A percentile compares a stretch with the other conserved stretches of the same genome.
Conservation (phyloP, 2,329 filamentous ascomycete species). For the Alternaria ventricosa region DNA sequence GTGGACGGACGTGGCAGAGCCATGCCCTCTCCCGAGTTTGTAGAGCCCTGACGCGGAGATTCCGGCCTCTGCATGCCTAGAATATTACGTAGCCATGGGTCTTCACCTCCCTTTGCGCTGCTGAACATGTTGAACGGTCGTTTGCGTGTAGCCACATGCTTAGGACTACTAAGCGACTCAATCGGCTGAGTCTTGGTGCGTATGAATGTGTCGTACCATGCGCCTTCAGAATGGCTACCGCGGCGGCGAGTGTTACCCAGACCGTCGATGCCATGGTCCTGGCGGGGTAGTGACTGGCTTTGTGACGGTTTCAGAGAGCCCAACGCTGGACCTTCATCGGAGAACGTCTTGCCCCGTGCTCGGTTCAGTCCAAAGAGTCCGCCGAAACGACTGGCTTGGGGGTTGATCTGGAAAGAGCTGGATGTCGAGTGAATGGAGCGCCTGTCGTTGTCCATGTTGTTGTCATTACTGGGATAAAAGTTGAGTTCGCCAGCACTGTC, state of each 20-base stretch:
- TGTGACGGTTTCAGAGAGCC: slow-evolving; percentile 74
- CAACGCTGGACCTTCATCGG: slow-evolving; percentile 68
- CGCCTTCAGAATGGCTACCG: slow-evolving; percentile 61
- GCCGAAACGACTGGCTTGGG: slow-evolving; percentile 61
- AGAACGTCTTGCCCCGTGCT: slow-evolving; percentile 65
- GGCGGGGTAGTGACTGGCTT: slow-evolving; percentile 77
- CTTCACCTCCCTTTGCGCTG: slow-evolving; percentile 59
- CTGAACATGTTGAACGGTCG: slow-evolving; percentile 60
- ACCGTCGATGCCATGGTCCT: slow-evolving; percentile 57
- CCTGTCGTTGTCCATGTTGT: slow-evolving; percentile 52
- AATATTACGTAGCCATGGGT: slow-evolving; percentile 55
- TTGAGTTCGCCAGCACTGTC: slow-evolving; percentile 54
- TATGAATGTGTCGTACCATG: slow-evolving; percentile 62
- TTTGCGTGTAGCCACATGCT: slow-evolving; percentile 51
- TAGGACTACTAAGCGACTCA: slow-evolving; percentile 42
- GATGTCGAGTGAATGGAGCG: slow-evolving; percentile 56
- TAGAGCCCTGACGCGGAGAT: slow-evolving; percentile 70
- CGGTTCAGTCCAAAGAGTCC: slow-evolving; percentile 67
- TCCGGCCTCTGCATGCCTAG: slow-evolving; percentile 49
- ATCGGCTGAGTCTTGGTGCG: slow-evolving; percentile 46
- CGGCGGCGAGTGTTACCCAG: slow-evolving; percentile 60
- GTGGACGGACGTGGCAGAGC: slow-evolving; percentile 47
- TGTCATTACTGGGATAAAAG: slow-evolving; percentile 49
- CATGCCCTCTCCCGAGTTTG: slow-evolving; percentile 60
- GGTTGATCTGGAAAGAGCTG: slow-evolving; percentile 57